A percentile compares a stretch with the other conserved stretches of the same genome.
Evolutionary conservation across 1,139 yeast genomes (phyloP).

Genomic region (Candida frijolesensis): DNA sequence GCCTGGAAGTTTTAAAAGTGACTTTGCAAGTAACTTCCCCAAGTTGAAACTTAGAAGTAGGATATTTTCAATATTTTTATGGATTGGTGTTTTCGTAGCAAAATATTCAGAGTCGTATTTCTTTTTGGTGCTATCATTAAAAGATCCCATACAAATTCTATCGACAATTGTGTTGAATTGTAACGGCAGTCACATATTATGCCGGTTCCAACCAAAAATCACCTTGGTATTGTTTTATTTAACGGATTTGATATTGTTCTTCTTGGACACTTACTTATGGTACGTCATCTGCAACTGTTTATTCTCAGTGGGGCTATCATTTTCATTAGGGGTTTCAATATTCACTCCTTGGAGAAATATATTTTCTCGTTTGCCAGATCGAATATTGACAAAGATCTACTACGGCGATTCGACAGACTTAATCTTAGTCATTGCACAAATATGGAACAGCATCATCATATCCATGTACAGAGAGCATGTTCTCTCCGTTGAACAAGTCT

Average conservation of each 20-base stretch:
- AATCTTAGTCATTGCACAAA: conserved; percentile 56
- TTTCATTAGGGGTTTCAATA: conserved; percentile 74
- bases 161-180: conserved; percentile 58
- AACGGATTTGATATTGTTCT: conserved; percentile 74
- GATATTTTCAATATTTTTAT: conserved; percentile 60
- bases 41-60: conserved; percentile 51
- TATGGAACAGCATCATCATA: conserved; percentile 80
- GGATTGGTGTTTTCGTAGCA: conserved; percentile 70
- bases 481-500: conserved; percentile 70
- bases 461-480: conserved; percentile 80
- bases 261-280: conserved; percentile 88
- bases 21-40: conserved; percentile 49
- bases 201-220: conserved; percentile 61
- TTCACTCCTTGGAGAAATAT: conserved; percentile 88
- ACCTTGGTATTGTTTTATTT: conserved; percentile 56
- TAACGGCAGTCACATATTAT: conserved; percentile 59
- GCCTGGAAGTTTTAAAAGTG: conserved; percentile 35
- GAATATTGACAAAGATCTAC: conserved; percentile 67
- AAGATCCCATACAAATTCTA: conserved; percentile 77
- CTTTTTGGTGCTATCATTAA: conserved; percentile 72
- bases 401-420: conserved; percentile 48
- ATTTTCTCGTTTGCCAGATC: conserved; percentile 70
- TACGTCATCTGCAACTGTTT: conserved; percentile 79
- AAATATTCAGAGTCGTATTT: conserved; percentile 82
- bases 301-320: conserved; percentile 70